These are phyloP conservation scores for Colletotrichum tropicale DNA, from an alignment of 2,329 filamentous ascomycete genomes.

Conservation along the genomic window DNA sequence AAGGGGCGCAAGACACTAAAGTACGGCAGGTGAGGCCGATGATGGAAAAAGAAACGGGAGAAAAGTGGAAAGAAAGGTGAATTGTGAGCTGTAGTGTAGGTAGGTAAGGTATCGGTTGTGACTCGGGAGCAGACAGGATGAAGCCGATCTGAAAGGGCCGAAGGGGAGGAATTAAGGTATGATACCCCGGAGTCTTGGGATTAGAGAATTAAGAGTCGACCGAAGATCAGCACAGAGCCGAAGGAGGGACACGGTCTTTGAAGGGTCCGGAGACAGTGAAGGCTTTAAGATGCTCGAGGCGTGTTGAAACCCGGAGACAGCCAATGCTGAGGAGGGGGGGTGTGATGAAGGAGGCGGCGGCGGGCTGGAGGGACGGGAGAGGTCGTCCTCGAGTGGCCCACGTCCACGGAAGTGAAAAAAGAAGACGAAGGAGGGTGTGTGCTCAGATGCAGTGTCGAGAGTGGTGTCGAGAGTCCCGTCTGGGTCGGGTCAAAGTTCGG, in stretches of 20 bases:
- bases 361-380: neutral
- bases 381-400: neutral
- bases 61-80: neutral
- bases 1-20: neutral
- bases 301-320: neutral
- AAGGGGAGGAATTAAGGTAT: neutral
- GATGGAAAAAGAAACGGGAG: neutral
- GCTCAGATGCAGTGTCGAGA: conserved; percentile 7
- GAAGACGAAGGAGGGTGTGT: neutral
- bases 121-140: neutral
- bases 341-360: neutral
- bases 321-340: neutral
- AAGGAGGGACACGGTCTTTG: neutral
- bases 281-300: conserved; percentile 8
- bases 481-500: conserved; percentile 7
- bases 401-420: neutral
- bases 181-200: neutral
- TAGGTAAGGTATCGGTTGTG: neutral
- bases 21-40: neutral
- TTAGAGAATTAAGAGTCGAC: conserved; percentile 1
- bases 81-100: neutral
- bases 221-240: conserved; percentile 15
- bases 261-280: conserved; percentile 10
- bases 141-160: neutral
- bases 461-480: neutral